A percentile compares a stretch with the other conserved stretches of the same genome.
phyloP scores from a whole-genome alignment of 2,329 filamentous ascomycete genomes.

The Paraconiothyrium brasiliense region DNA sequence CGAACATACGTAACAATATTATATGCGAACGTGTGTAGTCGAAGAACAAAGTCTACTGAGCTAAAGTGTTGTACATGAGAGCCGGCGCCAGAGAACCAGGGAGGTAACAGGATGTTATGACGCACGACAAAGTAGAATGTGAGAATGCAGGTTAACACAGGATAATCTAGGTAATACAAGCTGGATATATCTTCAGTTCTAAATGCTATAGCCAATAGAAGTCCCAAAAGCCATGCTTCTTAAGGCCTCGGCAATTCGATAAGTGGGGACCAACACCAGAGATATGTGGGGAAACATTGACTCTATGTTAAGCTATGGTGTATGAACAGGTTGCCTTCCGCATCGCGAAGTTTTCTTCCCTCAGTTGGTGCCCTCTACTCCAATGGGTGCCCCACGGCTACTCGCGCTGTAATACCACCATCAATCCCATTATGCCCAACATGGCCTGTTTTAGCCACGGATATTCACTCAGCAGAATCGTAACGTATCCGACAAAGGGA shows the following conservation, averaged over 20 bases:
- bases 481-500: constrained; percentile 95
- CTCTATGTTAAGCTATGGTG: background rate
- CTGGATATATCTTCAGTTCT: constrained; percentile 11
- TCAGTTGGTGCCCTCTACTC: background rate
- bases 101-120: background rate
- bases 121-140: background rate
- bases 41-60: background rate
- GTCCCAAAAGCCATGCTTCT: background rate
- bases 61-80: background rate
- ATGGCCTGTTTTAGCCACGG: constrained; percentile 97
- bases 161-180: background rate
- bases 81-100: background rate
- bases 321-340: background rate
- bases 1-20: too few relatives aligned
- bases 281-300: background rate
- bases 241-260: background rate
- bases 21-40: too few relatives aligned
- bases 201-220: background rate
- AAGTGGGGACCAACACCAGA: background rate
- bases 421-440: constrained; percentile 91
- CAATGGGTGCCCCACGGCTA: constrained; percentile 49
- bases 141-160: too few relatives aligned
- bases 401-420: constrained; percentile 92
- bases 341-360: background rate
- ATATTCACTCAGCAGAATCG: constrained; percentile 92